Base-by-base conservation (phyloP, 108 stramenopile genomes). In the Fragilaria radians region DNA sequence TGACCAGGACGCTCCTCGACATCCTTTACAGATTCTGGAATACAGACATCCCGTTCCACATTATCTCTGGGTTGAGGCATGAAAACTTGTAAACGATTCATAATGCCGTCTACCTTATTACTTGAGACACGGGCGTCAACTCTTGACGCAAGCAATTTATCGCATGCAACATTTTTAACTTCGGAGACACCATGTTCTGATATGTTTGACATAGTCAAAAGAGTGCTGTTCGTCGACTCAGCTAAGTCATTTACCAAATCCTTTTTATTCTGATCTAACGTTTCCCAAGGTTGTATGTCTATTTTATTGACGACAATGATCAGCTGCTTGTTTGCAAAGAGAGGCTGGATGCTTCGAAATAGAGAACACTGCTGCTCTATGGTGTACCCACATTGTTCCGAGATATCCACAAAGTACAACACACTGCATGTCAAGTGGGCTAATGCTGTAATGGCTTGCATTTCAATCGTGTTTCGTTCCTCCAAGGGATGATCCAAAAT, bases 381-480 rank as follows among this genome's bases (percentile, higher is more conserved):
- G 45, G 96, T 87, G 78, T 93, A 97, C 18, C 98, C 98, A 81
- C 98, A 99, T 67, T 97, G 95, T 68, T 98, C 96, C 31, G 91
- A 94, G 55, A 98, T 88, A 76, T 99, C 98, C 42, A 97, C 76
- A 74, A 99, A 96, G 78, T 95, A 99, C 66, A 99, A 73, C 46
- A 99, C 95, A 53, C 91, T 88, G 72, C 95, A 97, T 42, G 93
- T 93, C 68, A 99, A 88, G 62, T 99, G 98, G 17, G 98, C 98
- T 56, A 99, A 77, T 1, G 98, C 98, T 51, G 97, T 99, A 46
- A 99, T 95, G 49, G 98, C 95, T 75, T 99, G 98, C 98, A 99
- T 99, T 68, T 99, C 98, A 80, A 99, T 99, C 28, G 97, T 98
- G 71, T 99, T 99, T 24, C 97, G 73, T 65, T 97, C 89, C 77